Evolutionary conservation across 768 basidiomycete genomes (phyloP).

Genomic region (Amanita muscaria): DNA sequence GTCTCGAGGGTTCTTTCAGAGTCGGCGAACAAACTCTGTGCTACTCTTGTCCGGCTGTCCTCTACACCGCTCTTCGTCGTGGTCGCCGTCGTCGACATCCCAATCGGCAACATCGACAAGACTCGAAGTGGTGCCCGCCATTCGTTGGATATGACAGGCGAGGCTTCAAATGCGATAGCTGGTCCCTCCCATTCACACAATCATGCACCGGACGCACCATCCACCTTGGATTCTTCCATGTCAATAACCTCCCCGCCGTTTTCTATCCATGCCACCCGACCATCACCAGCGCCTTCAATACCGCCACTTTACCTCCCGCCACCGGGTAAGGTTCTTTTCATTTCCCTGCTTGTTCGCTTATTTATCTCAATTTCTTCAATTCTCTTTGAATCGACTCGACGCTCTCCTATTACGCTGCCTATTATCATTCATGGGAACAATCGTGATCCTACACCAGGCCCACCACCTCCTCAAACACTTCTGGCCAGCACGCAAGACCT

Average conservation of each 20-base stretch:
- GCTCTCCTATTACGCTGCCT: background rate
- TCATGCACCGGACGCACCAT: conserved; percentile 16
- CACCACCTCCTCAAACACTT: conserved; percentile 35
- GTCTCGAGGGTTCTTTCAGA: background rate
- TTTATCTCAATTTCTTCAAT: conserved; percentile 2
- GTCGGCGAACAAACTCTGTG: conserved; percentile 5
- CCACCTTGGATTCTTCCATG: conserved; percentile 22
- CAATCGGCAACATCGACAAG: conserved; percentile 14
- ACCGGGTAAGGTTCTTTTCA: conserved; percentile 24
- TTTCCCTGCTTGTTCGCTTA: background rate
- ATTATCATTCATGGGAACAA: background rate
- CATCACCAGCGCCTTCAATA: conserved; percentile 20
- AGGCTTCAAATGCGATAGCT: conserved; percentile 47
- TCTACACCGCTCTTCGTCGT: conserved; percentile 4
- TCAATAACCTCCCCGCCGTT: conserved; percentile 19
- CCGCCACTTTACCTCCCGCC: conserved; percentile 33
- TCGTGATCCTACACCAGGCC: conserved; percentile 21
- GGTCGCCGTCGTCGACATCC: conserved; percentile 16
- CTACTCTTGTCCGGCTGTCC: background rate
- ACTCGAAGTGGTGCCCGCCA: conserved; percentile 1
- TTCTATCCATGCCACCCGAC: conserved; percentile 17
- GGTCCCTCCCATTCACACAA: conserved; percentile 43
- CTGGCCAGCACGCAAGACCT: conserved; percentile 76
- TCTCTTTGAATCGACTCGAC: conserved; percentile 1
- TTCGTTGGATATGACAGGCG: conserved; percentile 27